Evolutionary conservation across 805 yeast genomes (phyloP).

Genomic region (Saturnispora galanensis): DNA sequence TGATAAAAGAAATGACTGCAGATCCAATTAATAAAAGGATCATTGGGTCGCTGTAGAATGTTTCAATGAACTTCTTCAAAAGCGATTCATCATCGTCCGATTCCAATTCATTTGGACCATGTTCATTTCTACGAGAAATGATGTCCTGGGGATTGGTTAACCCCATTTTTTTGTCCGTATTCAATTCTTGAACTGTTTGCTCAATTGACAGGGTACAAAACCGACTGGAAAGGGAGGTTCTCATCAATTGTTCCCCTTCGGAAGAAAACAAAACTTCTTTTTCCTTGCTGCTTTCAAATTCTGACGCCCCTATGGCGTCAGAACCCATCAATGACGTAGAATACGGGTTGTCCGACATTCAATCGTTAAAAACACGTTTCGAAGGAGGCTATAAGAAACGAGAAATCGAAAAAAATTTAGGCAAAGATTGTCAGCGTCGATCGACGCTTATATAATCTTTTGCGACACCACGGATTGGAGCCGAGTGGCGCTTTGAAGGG

Average conservation of each 20-base stretch:
- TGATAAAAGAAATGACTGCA: conserved; percentile 72
- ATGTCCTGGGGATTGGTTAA: conserved; percentile 62
- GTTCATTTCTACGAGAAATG: conserved; percentile 54
- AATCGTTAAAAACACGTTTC: background rate
- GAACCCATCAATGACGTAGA: conserved; percentile 7
- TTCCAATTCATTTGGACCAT: conserved; percentile 74
- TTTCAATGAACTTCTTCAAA: conserved; percentile 60
- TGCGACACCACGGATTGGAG: background rate
- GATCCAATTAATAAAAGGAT: conserved; percentile 83
- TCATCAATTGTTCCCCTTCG: conserved; percentile 13
- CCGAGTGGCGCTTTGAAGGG: conserved; percentile 29
- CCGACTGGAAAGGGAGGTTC: conserved; percentile 36
- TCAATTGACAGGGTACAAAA: conserved; percentile 54
- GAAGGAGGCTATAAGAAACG: background rate
- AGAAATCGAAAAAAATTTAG: background rate
- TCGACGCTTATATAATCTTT: too few relatives aligned
- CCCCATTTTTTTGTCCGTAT: conserved; percentile 54
- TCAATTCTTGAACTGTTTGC: conserved; percentile 54
- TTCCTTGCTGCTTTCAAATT: conserved; percentile 10
- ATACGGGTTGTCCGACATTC: conserved; percentile 14
- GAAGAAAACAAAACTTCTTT: conserved; percentile 10
- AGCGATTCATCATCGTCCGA: conserved; percentile 72
- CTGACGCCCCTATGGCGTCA: conserved; percentile 8
- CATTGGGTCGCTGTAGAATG: conserved; percentile 85
- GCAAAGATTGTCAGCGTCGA: background rate